Conservation (phyloP, 108 stramenopile genomes). For the Fistulifera solaris region DNA sequence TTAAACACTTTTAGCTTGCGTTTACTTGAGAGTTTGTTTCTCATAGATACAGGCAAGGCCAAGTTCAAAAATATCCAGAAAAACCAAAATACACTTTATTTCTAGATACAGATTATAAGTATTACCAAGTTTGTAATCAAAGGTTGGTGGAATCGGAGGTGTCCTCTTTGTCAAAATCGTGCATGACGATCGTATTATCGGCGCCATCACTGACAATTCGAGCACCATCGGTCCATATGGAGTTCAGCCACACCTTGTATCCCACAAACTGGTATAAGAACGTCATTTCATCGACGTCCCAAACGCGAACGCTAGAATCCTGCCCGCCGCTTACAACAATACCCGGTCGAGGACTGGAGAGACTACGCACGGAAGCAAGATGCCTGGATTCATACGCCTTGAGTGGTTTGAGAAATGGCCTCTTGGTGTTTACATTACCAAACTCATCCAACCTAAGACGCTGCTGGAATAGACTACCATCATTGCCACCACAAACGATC, state of each 20-base stretch:
- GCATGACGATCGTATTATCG: background rate
- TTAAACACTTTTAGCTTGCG: no score
- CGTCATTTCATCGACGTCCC: conserved; percentile 25
- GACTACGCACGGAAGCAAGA: conserved; percentile 28
- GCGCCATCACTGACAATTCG: conserved; percentile 42
- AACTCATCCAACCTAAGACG: conserved; percentile 5
- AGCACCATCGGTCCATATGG: conserved; percentile 42
- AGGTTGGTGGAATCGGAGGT: no score
- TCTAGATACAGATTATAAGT: no score
- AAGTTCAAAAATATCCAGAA: no score
- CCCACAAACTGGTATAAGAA: conserved; percentile 56
- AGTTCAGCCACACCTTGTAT: conserved; percentile 70
- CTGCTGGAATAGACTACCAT: conserved; percentile 21
- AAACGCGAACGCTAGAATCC: conserved; percentile 59
- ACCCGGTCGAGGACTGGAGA: conserved; percentile 41
- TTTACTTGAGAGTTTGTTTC: no score
- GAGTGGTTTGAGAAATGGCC: conserved; percentile 5
- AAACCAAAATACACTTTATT: no score
- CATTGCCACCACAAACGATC: conserved; percentile 18
- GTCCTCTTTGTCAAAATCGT: conserved; percentile 1
- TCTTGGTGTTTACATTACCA: conserved; percentile 2
- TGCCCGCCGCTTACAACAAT: conserved; percentile 44
- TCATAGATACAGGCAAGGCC: no score
- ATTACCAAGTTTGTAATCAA: no score
- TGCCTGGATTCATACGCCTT: background rate